A percentile compares a stretch with the other conserved stretches of the same genome.
These are phyloP conservation scores for Phytophthora capsici DNA, from an alignment of 352 stramenopile species.

Conservation along the genomic window DNA sequence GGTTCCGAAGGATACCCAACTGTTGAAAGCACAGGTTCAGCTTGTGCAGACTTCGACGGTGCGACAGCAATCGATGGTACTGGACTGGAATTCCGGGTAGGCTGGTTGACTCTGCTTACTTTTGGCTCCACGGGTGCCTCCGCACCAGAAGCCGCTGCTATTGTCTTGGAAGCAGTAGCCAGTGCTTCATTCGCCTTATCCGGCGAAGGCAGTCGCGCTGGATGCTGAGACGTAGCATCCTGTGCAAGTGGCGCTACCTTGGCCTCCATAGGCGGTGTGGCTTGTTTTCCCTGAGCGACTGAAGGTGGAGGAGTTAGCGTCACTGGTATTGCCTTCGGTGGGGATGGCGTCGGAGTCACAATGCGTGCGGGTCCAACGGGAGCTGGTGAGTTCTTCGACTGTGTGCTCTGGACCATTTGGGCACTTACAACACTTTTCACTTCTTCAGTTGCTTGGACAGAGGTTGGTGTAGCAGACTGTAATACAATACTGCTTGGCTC, in stretches of 20 bases:
- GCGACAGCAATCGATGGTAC: background rate
- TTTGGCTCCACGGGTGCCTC: background rate
- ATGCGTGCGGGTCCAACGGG: background rate
- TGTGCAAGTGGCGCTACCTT: background rate
- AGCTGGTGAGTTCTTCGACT: background rate
- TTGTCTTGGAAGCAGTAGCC: background rate
- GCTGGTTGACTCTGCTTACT: background rate
- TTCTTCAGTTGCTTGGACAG: constrained; percentile 13
- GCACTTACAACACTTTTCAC: background rate
- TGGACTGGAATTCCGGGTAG: background rate
- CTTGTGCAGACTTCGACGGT: background rate
- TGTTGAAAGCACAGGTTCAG: background rate
- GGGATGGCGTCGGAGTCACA: background rate
- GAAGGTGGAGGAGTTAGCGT: constrained; percentile 2
- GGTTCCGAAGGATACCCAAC: background rate
- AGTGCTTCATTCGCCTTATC: background rate
- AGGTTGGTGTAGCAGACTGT: background rate
- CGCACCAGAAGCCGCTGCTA: background rate
- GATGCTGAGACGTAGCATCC: background rate
- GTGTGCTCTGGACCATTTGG: constrained; percentile 18
- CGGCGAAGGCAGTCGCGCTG: background rate
- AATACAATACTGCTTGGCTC: background rate
- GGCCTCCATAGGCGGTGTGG: background rate
- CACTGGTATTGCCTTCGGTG: background rate
- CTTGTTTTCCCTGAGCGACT: background rate